phyloP scores from a whole-genome alignment of 2,329 filamentous ascomycete genomes.

The Xylariaceae sp. region DNA sequence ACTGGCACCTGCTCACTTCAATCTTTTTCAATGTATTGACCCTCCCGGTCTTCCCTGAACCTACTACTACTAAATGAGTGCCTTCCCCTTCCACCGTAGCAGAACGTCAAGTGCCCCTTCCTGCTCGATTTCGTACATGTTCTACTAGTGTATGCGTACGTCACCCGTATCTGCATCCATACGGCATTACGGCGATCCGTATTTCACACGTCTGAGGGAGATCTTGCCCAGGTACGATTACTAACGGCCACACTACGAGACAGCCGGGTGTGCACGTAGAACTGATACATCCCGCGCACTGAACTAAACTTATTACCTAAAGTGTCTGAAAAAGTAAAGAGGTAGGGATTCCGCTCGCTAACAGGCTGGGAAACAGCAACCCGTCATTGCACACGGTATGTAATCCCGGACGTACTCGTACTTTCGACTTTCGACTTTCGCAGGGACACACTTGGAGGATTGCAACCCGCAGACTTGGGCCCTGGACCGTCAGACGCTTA shows the following conservation, averaged over 20 bases:
- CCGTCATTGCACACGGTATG: neutral
- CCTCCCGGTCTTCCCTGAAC: too few relatives aligned
- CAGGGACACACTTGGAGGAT: constrained; percentile 7
- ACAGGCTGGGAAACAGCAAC: neutral
- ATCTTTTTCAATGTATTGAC: too few relatives aligned
- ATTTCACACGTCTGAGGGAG: neutral
- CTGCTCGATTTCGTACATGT: too few relatives aligned
- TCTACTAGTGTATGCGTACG: too few relatives aligned
- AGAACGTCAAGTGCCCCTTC: too few relatives aligned
- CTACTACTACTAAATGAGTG: too few relatives aligned
- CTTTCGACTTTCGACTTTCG: too few relatives aligned
- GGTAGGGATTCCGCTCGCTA: constrained; percentile 8
- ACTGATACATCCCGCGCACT: neutral
- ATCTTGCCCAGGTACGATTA: neutral
- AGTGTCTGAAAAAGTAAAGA: neutral
- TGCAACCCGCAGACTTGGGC: constrained; percentile 18
- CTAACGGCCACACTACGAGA: neutral
- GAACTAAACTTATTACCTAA: neutral
- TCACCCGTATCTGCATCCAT: neutral
- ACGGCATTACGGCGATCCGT: neutral
- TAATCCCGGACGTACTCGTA: too few relatives aligned
- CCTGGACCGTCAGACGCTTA: constrained; percentile 21
- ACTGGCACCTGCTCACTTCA: too few relatives aligned
- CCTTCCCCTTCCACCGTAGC: too few relatives aligned
- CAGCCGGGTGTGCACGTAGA: neutral